Conservation (phyloP, 2,329 filamentous ascomycete genomes). For the Fusarium nanum region DNA sequence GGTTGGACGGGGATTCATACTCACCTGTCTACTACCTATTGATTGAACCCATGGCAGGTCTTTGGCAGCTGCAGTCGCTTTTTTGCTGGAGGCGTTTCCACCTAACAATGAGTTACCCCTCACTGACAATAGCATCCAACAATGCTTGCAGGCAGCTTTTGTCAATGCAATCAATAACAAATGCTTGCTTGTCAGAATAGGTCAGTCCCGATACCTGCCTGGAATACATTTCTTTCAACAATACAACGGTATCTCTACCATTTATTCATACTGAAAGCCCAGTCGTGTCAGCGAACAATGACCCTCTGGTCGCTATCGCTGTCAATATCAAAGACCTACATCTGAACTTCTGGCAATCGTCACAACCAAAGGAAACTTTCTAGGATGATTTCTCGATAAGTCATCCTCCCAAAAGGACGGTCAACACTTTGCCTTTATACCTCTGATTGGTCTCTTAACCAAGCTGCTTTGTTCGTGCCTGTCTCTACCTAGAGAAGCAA, state of each 20-base stretch:
- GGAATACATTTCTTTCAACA: neutral
- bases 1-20: neutral
- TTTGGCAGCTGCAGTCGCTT: neutral
- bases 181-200: neutral
- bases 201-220: neutral
- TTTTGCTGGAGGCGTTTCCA: neutral
- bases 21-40: neutral
- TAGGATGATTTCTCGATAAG: neutral
- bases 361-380: neutral
- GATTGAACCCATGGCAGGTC: neutral
- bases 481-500: neutral
- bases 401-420: no score
- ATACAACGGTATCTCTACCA: neutral
- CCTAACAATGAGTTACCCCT: neutral
- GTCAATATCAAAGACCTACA: neutral
- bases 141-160: neutral
- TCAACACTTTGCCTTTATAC: neutral
- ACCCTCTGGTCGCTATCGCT: neutral
- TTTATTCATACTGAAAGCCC: neutral
- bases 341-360: neutral
- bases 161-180: neutral
- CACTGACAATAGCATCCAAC: neutral
- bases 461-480: conserved; percentile 16
- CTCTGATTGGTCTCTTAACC: conserved; percentile 14
- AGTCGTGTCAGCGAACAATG: no score